Evolutionary conservation across 768 basidiomycete genomes (phyloP).

Genomic region (Termitomyces sp.): DNA sequence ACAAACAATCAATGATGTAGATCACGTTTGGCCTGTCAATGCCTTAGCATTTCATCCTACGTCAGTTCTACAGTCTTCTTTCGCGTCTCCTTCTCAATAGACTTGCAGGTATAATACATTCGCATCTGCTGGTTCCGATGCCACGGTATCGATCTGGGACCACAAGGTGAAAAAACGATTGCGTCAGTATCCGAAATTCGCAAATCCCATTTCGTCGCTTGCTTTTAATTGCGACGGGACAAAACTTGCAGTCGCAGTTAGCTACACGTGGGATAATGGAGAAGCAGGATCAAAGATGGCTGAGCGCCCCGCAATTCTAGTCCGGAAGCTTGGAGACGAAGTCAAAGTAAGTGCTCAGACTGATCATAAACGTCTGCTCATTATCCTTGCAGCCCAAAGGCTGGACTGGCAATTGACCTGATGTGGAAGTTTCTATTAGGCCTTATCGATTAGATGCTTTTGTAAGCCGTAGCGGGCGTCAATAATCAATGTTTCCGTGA

Average conservation of each 20-base stretch:
- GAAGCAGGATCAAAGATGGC: constrained; percentile 67
- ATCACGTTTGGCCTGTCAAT: constrained; percentile 97
- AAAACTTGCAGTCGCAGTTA: constrained; percentile 77
- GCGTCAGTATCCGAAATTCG: constrained; percentile 83
- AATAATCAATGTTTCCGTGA: background rate
- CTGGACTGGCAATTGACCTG: constrained; percentile 14
- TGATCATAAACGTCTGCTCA: background rate
- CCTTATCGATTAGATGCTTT: background rate
- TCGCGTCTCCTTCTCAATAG: background rate
- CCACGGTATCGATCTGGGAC: constrained; percentile 95
- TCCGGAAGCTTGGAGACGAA: constrained; percentile 70
- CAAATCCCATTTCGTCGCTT: constrained; percentile 69
- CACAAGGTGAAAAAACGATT: constrained; percentile 94
- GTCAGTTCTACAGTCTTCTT: constrained; percentile 33
- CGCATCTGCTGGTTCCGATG: constrained; percentile 93
- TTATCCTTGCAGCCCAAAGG: constrained; percentile 12
- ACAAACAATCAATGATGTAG: constrained; percentile 83
- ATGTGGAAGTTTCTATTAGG: background rate
- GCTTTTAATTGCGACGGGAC: constrained; percentile 83
- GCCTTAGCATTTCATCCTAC: constrained; percentile 90
- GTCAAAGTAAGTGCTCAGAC: constrained; percentile 49
- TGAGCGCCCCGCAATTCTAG: constrained; percentile 55
- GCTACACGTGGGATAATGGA: constrained; percentile 90
- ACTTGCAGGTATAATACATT: constrained; percentile 81
- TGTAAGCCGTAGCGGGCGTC: background rate